Conservation (phyloP, 2,329 filamentous ascomycete genomes). For the Stenocarpella maydis region DNA sequence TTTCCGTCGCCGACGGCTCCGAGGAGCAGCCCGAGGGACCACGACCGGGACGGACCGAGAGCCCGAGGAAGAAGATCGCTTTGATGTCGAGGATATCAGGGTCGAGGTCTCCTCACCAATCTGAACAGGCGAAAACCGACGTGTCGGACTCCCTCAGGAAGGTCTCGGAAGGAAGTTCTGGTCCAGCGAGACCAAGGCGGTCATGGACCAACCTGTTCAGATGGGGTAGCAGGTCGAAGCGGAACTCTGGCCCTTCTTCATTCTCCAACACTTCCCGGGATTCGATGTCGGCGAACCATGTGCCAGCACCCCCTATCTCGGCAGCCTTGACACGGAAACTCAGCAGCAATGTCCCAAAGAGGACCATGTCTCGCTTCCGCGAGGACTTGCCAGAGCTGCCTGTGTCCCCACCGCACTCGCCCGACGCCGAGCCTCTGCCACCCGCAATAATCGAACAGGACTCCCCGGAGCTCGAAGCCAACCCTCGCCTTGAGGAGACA, state of each 20-base stretch:
- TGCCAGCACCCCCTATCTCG: constrained; percentile 40
- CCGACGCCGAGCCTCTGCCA: constrained; percentile 63
- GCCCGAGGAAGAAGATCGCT: constrained; percentile 47
- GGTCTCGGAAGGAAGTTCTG: constrained; percentile 62
- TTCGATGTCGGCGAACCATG: constrained; percentile 69
- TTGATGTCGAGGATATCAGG: constrained; percentile 56
- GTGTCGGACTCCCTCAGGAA: constrained; percentile 61
- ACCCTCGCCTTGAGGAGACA: constrained; percentile 38
- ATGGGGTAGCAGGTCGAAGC: constrained; percentile 68
- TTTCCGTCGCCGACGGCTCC: constrained; percentile 34
- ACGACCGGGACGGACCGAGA: constrained; percentile 40
- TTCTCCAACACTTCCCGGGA: constrained; percentile 93
- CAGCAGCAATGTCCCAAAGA: constrained; percentile 66
- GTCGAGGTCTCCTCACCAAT: constrained; percentile 57
- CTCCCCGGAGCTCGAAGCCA: constrained; percentile 35
- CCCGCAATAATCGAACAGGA: constrained; percentile 40
- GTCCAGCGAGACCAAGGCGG: constrained; percentile 44
- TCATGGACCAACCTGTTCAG: constrained; percentile 81
- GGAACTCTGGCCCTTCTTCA: constrained; percentile 71
- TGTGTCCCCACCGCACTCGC: constrained; percentile 84
- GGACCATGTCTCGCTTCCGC: constrained; percentile 89
- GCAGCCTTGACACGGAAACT: constrained; percentile 46
- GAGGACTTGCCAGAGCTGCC: constrained; percentile 91
- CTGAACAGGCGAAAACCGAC: constrained; percentile 54
- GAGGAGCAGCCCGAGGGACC: constrained; percentile 38